A percentile compares a stretch with the other conserved stretches of the same genome.
These are phyloP conservation scores for Penicillium flavigenum DNA, from an alignment of 495 filamentous ascomycete genomes.

Conservation along the genomic window DNA sequence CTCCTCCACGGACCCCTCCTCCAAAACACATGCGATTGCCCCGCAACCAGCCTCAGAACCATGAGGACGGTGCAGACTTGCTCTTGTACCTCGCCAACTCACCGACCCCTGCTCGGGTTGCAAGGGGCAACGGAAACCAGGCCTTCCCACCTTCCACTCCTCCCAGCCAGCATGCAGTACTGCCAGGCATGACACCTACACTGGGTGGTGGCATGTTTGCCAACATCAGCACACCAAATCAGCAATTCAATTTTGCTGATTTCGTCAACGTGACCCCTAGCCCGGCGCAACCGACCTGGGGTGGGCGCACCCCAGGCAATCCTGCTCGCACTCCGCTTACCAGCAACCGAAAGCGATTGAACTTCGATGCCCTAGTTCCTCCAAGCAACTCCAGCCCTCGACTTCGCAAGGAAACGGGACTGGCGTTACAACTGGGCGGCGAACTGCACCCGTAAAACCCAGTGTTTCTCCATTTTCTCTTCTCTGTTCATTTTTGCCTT, in stretches of 20 bases:
- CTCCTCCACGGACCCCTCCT: conserved; percentile 77
- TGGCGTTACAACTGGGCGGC: conserved; percentile 45
- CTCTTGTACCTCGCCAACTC: conserved; percentile 91
- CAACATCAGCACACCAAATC: conserved; percentile 57
- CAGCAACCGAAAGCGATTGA: conserved; percentile 57
- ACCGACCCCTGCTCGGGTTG: conserved; percentile 71
- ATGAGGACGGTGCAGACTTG: conserved; percentile 85
- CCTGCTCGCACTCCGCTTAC: conserved; percentile 60
- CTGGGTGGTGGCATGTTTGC: conserved; percentile 62
- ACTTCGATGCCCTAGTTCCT: conserved; percentile 65
- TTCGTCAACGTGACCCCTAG: conserved; percentile 97
- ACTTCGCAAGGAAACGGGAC: conserved; percentile 32
- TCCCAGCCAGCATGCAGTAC: conserved; percentile 70
- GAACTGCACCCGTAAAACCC: conserved; percentile 39
- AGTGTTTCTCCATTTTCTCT: conserved; percentile 10
- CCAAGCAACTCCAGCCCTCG: conserved; percentile 44
- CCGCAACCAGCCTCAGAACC: conserved; percentile 47
- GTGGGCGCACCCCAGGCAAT: conserved; percentile 55
- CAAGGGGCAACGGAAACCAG: conserved; percentile 36
- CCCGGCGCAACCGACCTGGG: conserved; percentile 83
- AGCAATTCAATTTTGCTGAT: conserved; percentile 90
- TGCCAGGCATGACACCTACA: conserved; percentile 68
- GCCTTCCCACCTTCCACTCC: conserved; percentile 81
- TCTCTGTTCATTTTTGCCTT: conserved; percentile 24
- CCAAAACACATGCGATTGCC: conserved; percentile 59